Evolutionary conservation across 495 filamentous ascomycete genomes (phyloP).

Genomic region (Penicillium steckii): DNA sequence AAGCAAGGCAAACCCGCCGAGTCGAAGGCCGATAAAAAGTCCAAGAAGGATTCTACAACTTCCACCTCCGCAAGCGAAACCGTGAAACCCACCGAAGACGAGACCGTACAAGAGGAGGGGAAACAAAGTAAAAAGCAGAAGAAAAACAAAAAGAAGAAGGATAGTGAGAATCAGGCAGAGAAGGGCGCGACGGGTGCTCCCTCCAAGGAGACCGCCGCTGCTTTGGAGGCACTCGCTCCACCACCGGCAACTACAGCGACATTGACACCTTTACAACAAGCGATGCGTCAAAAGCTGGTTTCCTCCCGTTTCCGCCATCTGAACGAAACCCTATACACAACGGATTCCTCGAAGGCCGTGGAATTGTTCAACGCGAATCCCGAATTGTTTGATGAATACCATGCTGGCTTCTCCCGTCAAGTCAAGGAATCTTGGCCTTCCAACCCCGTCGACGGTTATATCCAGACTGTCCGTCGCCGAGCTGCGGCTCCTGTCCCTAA

Average conservation of each 20-base stretch:
- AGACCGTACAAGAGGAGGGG: constrained; percentile 21
- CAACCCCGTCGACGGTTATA: constrained; percentile 87
- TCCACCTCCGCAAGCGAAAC: constrained; percentile 13
- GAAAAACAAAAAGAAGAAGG: constrained; percentile 41
- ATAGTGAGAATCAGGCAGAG: constrained; percentile 28
- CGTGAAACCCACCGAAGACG: constrained; percentile 21
- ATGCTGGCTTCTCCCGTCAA: constrained; percentile 90
- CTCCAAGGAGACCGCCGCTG: constrained; percentile 18
- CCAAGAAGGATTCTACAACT: constrained; percentile 19
- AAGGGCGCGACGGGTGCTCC: constrained; percentile 8
- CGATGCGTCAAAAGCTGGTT: constrained; percentile 89
- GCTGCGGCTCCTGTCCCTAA: constrained; percentile 41
- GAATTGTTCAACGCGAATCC: constrained; percentile 76
- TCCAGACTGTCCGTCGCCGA: constrained; percentile 61
- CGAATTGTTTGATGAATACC: constrained; percentile 91
- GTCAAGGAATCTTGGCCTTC: constrained; percentile 89
- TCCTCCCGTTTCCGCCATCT: constrained; percentile 95
- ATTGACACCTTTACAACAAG: constrained; percentile 86
- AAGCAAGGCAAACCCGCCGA: constrained; percentile 19
- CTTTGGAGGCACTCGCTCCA: constrained; percentile 25
- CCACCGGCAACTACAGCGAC: constrained; percentile 40
- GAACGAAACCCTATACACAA: constrained; percentile 94
- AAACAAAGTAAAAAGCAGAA: constrained; percentile 29
- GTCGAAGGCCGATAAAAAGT: constrained; percentile 21
- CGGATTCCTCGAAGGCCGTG: constrained; percentile 75